Percentiles rank a stretch among this genome's conserved stretches.
Conservation (phyloP, 495 filamentous ascomycete species). For the Chaetomidium leptoderma region DNA sequence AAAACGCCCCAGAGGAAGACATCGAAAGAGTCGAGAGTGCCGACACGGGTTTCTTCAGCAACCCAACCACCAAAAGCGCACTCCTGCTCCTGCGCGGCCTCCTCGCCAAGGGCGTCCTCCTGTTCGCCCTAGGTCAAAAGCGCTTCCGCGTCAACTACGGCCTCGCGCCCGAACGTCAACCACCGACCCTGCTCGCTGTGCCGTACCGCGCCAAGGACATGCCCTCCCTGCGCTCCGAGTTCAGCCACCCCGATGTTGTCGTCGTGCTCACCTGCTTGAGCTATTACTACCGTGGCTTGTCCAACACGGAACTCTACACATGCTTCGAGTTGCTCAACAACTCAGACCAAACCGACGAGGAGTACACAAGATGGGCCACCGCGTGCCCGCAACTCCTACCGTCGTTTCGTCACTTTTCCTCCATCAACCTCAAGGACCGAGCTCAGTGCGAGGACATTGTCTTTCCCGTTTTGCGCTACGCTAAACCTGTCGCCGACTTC, state of each 20-base stretch:
- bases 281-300: conserved; percentile 66
- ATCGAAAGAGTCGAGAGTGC: conserved; percentile 37
- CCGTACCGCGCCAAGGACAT: conserved; percentile 67
- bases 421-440: conserved; percentile 58
- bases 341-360: conserved; percentile 52
- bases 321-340: conserved; percentile 48
- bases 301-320: conserved; percentile 46
- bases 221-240: conserved; percentile 61
- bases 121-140: conserved; percentile 54
- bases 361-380: conserved; percentile 52
- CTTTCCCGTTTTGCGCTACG: conserved; percentile 51
- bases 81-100: conserved; percentile 60
- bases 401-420: conserved; percentile 44
- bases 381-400: conserved; percentile 35
- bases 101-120: conserved; percentile 52
- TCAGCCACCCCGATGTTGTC: conserved; percentile 67
- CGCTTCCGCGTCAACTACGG: conserved; percentile 68
- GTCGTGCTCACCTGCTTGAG: conserved; percentile 62
- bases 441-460: conserved; percentile 37
- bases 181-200: conserved; percentile 55
- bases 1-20: conserved; percentile 25
- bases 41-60: conserved; percentile 32
- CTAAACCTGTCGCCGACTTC: conserved; percentile 56
- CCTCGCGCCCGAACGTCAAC: conserved; percentile 41
- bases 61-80: conserved; percentile 28